Evolutionary conservation across 495 filamentous ascomycete genomes (phyloP).

Genomic region (Trichocladium antarcticum): DNA sequence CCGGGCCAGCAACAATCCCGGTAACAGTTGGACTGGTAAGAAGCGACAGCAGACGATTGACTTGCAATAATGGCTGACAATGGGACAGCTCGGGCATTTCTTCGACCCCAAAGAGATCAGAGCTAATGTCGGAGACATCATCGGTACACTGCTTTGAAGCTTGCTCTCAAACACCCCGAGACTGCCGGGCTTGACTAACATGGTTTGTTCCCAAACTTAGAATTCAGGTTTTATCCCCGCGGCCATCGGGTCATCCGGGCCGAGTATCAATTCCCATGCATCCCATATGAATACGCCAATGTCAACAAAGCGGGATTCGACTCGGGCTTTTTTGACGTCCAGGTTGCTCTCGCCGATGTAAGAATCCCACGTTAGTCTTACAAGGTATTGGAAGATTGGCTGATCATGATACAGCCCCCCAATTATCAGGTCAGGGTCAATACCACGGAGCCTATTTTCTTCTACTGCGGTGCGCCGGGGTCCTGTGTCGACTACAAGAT

Average conservation of each 20-base stretch:
- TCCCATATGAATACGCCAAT: slow-evolving; percentile 44
- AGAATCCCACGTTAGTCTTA: slow-evolving; percentile 1
- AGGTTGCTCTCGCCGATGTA: slow-evolving; percentile 31
- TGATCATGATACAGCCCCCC: slow-evolving; percentile 28
- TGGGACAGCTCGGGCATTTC: slow-evolving; percentile 21
- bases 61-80: not conserved
- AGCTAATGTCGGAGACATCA: slow-evolving; percentile 31
- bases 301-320: slow-evolving; percentile 36
- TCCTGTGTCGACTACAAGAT: slow-evolving; percentile 34
- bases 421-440: slow-evolving; percentile 43
- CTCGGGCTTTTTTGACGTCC: slow-evolving; percentile 31
- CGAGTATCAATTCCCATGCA: slow-evolving; percentile 45
- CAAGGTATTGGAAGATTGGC: not conserved
- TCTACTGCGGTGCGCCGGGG: slow-evolving; percentile 45
- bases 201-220: slow-evolving; percentile 7
- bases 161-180: not conserved
- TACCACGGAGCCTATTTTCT: slow-evolving; percentile 48
- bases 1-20: slow-evolving; percentile 15
- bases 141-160: slow-evolving; percentile 20
- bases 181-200: slow-evolving; percentile 6
- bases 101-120: slow-evolving; percentile 26
- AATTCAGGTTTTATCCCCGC: slow-evolving; percentile 48
- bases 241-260: slow-evolving; percentile 50
- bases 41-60: not conserved
- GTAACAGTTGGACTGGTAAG: slow-evolving; percentile 28